These are phyloP conservation scores for Immersiporthe knoxdaviesiana DNA, from an alignment of 2,329 filamentous ascomycete genomes.

Conservation along the genomic window DNA sequence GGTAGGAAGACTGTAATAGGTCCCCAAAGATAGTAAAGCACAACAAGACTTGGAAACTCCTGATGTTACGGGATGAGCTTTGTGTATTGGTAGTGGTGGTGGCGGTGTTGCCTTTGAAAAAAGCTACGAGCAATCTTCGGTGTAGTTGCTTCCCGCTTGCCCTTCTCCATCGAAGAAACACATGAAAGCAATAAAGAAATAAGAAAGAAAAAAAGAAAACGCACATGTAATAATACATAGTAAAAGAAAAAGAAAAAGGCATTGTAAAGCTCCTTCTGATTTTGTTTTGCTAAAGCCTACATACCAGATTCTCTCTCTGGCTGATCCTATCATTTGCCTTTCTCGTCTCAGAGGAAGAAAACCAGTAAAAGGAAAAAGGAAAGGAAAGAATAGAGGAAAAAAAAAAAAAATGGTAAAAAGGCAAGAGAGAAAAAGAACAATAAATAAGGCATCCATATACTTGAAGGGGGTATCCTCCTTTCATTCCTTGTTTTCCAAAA, in stretches of 20 bases:
- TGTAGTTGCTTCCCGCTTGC: neutral
- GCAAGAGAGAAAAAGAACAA: neutral
- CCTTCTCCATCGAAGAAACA: neutral
- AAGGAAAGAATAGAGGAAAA: neutral
- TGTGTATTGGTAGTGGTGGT: neutral
- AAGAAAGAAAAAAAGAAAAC: neutral
- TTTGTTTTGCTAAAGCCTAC: conserved; percentile 4
- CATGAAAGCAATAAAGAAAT: neutral
- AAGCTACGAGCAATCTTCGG: neutral
- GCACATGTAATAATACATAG: neutral
- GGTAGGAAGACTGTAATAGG: too few relatives aligned
- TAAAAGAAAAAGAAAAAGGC: neutral
- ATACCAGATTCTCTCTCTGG: neutral
- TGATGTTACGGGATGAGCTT: neutral
- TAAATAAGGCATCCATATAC: neutral
- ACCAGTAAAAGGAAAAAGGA: neutral
- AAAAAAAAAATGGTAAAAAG: conserved; percentile 9
- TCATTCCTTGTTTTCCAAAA: neutral
- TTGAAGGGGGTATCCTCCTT: conserved; percentile 3
- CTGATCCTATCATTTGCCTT: neutral
- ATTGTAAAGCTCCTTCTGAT: neutral
- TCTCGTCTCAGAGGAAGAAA: neutral
- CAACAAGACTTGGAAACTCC: neutral
- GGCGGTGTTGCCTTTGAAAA: neutral
- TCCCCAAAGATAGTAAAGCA: neutral